A percentile compares a stretch with the other conserved stretches of the same genome.
Conservation (phyloP, 2,329 filamentous ascomycete genomes). For the Drechmeria coniospora region DNA sequence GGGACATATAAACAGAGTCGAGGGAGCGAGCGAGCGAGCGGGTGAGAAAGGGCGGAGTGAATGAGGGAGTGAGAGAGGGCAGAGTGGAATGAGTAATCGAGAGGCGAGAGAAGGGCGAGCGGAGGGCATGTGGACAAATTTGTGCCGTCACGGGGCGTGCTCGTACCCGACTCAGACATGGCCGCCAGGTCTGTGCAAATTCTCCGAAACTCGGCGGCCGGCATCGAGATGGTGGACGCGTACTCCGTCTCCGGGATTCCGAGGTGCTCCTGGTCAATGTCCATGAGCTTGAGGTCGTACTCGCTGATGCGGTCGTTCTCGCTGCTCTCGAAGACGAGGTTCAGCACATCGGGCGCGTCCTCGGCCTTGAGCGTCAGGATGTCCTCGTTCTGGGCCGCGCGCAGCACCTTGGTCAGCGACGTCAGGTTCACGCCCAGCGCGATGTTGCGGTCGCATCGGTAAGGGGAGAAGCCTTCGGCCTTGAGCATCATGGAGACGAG, state of each 20-base stretch:
- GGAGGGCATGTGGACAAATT: too few species aligned
- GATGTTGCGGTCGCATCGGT: conserved; percentile 97
- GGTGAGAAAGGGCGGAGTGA: background rate
- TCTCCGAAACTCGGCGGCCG: conserved; percentile 75
- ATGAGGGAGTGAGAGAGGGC: background rate
- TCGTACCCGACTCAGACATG: conserved; percentile 89
- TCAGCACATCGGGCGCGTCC: conserved; percentile 88
- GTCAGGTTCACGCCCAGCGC: conserved; percentile 93
- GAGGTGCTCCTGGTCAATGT: conserved; percentile 98
- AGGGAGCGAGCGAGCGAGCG: background rate
- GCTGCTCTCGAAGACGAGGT: conserved; percentile 85
- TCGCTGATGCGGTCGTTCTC: conserved; percentile 86
- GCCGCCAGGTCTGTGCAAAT: conserved; percentile 87
- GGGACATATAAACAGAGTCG: too few species aligned
- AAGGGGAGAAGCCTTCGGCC: conserved; percentile 84
- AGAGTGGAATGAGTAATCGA: too few species aligned
- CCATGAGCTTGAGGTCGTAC: conserved; percentile 99
- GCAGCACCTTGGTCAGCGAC: conserved; percentile 93
- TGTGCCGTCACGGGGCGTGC: too few species aligned
- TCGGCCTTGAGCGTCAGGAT: conserved; percentile 94
- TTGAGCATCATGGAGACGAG: conserved; percentile 98
- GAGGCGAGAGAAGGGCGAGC: too few species aligned
- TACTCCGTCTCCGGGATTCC: conserved; percentile 99
- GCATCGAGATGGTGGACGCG: conserved; percentile 79
- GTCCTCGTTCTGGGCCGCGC: conserved; percentile 86